Percentiles rank a stretch among this genome's conserved stretches.
Conservation (phyloP, 2,329 filamentous ascomycete genomes). For the Fusarium nodosum region DNA sequence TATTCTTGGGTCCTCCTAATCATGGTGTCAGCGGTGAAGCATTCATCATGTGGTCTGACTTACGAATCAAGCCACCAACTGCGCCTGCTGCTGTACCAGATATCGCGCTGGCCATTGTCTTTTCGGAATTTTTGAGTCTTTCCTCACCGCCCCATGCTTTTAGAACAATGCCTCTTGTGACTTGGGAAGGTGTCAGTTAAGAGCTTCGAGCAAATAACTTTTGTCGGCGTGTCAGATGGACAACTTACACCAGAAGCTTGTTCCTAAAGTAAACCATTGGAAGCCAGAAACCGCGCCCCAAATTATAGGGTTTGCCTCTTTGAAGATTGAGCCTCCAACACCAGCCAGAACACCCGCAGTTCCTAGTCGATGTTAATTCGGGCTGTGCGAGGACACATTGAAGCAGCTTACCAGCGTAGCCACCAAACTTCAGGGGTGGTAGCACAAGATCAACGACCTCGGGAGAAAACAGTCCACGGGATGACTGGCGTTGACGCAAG, state of each 20-base stretch:
- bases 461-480: slow-evolving; percentile 58
- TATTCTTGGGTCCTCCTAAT: slow-evolving; percentile 65
- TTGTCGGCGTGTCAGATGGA: background rate
- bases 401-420: slow-evolving; percentile 64
- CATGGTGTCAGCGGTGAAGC: slow-evolving; percentile 34
- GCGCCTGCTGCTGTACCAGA: slow-evolving; percentile 78
- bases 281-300: slow-evolving; percentile 80
- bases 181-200: slow-evolving; percentile 53
- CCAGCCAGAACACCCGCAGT: slow-evolving; percentile 73
- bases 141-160: slow-evolving; percentile 65
- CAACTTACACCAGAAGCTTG: slow-evolving; percentile 78
- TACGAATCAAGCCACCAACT: slow-evolving; percentile 68
- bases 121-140: slow-evolving; percentile 69
- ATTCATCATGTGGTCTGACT: slow-evolving; percentile 46
- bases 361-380: slow-evolving; percentile 60
- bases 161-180: slow-evolving; percentile 62
- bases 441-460: slow-evolving; percentile 61
- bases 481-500: slow-evolving; percentile 46
- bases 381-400: background rate
- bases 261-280: slow-evolving; percentile 85
- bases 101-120: slow-evolving; percentile 75
- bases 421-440: slow-evolving; percentile 71
- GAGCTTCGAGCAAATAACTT: background rate
- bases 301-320: slow-evolving; percentile 74
- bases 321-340: slow-evolving; percentile 78